Evolutionary conservation across 2,329 filamentous ascomycete genomes (phyloP), one percentile per base, ranked within the genome.

Genomic region (Fusarium staphyleae): DNA sequence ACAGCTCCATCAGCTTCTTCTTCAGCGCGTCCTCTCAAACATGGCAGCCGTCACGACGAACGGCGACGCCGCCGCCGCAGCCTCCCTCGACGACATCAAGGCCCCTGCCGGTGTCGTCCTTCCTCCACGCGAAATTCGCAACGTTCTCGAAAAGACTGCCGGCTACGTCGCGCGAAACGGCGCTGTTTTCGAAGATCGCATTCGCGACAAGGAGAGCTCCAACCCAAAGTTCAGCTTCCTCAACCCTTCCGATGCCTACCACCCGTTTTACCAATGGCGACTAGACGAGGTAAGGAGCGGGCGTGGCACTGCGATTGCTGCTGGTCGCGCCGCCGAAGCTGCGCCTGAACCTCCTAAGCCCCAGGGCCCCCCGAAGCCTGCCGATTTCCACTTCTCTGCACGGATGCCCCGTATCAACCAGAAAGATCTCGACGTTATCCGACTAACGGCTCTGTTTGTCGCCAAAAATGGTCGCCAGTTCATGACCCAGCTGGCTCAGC

Each of bases 381-480:
- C 89, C 51, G 89, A 93, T 67, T 98, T 96, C 70, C 85, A 90
- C 65, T 99, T 97, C 77, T 96, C 91, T 49, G 93, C 95, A 65
- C 89, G 93, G 71, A 96, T 98, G 91, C 95, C 95, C 52, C 93
- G 93, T 65, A 96, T 99, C 77, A 96, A 89, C 75, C 91, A 96
- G 61, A 90, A 96, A 74, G 95, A 99, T 80, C 78, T 98, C 59
- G 85, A 88, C 65, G 80, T 87, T 42, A 80, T 89, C 49, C 81
- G 84, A 49, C 76, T 96, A 69, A 96, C 93, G 29, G 95, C 95
- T 15, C 80, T 96, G 19, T 97, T 95, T 74, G 91, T 93, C 42
- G 95, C 95, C 45, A 93, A 93, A 75, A 93, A 96, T 68, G 95
- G 95, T 12, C 87, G 93, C 56, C 87, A 89, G 56, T 99, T 95